Base-by-base conservation (phyloP, 2,329 filamentous ascomycete genomes). In the Hypocreales sp. region DNA sequence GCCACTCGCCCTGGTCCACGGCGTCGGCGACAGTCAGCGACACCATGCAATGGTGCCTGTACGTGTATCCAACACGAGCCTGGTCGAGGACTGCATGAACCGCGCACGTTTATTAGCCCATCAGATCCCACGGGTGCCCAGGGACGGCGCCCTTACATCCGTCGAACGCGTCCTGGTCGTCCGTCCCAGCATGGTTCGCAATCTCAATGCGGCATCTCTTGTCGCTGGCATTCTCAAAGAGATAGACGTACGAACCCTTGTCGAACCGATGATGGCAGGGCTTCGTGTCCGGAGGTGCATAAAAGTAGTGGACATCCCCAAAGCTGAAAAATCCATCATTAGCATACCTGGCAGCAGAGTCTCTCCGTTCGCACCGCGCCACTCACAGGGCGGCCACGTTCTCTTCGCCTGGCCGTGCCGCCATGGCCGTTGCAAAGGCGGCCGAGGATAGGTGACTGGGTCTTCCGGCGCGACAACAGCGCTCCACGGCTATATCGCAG, bases 211-310 rank as follows among this genome's bases (percentile, higher is more conserved):
- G 74, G 36, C 76, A 76, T 33, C 70, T 64, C 34, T 71, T 63
- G 39, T 75, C 67, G 34, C 59, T 60, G 9, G 77, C 66, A 45
- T 81, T 78, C 49, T 84, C 76, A 47, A 82, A 84, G 5, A 86
- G 58, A 45, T 86, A 86, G 31, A 86, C 67, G 47, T 86, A 86
- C 7, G 78, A 84, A 25, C 73, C 68, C 48, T 79, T 79, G 50
- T 82, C 75, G 49, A 87, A 86, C 27, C 79, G 72, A 50, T 86
- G 77, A 48, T 86, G 80, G n/a, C 64, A 70, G 17, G 79, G 79
- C 31, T 65, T 72, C 31, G 64, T 60, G 5, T 63, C 61, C 3
- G 75, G 72, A n/a, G 72, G 64, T 15, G 67, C 65, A 53, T 84
- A 82, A 51, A 73, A 83, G 51, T 84, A 86, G 49, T 86, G 80